Percentiles rank a stretch among this genome's conserved stretches.
These are phyloP conservation scores for Aspergillus brasiliensis DNA, from an alignment of 2,329 filamentous ascomycete genomes.

Conservation along the genomic window DNA sequence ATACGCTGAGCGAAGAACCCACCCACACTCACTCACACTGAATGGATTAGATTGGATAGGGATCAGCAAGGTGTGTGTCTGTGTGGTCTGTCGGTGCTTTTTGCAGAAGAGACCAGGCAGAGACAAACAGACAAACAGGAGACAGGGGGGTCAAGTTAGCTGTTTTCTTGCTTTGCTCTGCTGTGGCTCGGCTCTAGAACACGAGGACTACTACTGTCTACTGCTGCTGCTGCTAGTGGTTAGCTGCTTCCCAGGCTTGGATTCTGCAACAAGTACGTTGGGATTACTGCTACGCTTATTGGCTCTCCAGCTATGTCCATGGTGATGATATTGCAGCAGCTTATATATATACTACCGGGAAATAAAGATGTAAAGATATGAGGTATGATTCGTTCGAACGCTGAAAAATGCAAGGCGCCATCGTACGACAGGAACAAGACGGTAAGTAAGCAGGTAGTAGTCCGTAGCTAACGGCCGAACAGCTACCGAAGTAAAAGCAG, in stretches of 20 bases:
- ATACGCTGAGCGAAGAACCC: too few species aligned
- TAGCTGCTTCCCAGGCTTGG: background rate
- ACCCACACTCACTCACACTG: too few species aligned
- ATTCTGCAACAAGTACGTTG: too few species aligned
- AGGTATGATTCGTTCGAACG: background rate
- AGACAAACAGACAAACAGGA: background rate
- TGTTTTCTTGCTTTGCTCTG: too few species aligned
- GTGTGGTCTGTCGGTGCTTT: background rate
- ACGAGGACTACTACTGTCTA: background rate
- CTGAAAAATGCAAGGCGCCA: background rate
- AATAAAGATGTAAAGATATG: background rate
- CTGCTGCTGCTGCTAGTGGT: background rate
- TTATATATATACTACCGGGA: background rate
- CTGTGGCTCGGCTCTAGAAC: too few species aligned
- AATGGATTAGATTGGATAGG: too few species aligned
- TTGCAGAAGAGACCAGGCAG: background rate
- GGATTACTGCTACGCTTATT: background rate
- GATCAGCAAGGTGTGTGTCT: too few species aligned
- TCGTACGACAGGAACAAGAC: background rate
- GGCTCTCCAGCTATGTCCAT: background rate
- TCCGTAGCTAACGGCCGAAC: background rate
- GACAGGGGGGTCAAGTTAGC: background rate
- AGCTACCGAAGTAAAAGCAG: background rate
- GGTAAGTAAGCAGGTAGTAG: background rate
- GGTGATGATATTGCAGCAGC: background rate